These are phyloP conservation scores for Crithidia fasciculata DNA, from an alignment of 208 protist genomes.

Conservation along the genomic window DNA sequence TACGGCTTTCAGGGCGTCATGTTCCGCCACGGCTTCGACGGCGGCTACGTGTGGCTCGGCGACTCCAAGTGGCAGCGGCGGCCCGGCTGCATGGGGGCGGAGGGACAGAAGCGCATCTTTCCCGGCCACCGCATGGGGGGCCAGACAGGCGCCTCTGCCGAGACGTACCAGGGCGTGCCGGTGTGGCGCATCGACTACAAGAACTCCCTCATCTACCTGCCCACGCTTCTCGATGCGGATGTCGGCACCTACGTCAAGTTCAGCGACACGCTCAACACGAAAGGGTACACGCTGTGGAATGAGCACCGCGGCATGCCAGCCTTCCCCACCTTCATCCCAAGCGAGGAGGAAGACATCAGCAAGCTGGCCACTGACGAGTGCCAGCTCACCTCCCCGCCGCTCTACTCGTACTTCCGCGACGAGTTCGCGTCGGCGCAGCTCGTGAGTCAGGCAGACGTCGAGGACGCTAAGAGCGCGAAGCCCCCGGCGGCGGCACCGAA, in stretches of 20 bases:
- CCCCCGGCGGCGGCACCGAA: slow-evolving; percentile 74
- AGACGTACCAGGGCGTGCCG: slow-evolving; percentile 90
- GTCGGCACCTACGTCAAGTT: slow-evolving; percentile 92
- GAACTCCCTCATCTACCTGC: slow-evolving; percentile 92
- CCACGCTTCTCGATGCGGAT: slow-evolving; percentile 86
- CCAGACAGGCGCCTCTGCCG: slow-evolving; percentile 86
- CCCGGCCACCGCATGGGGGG: slow-evolving; percentile 92
- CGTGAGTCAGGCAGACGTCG: slow-evolving; percentile 90
- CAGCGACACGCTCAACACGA: slow-evolving; percentile 92
- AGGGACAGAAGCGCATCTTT: slow-evolving; percentile 92
- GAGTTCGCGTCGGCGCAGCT: slow-evolving; percentile 83
- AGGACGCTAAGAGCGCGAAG: slow-evolving; percentile 91
- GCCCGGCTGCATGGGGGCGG: slow-evolving; percentile 89
- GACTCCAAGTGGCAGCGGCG: slow-evolving; percentile 93
- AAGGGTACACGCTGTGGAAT: slow-evolving; percentile 92
- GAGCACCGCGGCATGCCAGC: slow-evolving; percentile 88
- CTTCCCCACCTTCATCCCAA: slow-evolving; percentile 92
- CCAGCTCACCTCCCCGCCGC: slow-evolving; percentile 87
- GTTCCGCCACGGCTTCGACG: slow-evolving; percentile 93
- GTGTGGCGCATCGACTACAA: slow-evolving; percentile 95
- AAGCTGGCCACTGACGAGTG: slow-evolving; percentile 90
- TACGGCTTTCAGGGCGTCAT: slow-evolving; percentile 94
- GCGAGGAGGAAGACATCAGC: slow-evolving; percentile 82
- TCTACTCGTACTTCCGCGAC: slow-evolving; percentile 92
- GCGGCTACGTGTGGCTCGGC: slow-evolving; percentile 92